These are phyloP conservation scores for Arctostaphylos glauca DNA, from an alignment of 148 eudicot genomes.

Conservation along the genomic window DNA sequence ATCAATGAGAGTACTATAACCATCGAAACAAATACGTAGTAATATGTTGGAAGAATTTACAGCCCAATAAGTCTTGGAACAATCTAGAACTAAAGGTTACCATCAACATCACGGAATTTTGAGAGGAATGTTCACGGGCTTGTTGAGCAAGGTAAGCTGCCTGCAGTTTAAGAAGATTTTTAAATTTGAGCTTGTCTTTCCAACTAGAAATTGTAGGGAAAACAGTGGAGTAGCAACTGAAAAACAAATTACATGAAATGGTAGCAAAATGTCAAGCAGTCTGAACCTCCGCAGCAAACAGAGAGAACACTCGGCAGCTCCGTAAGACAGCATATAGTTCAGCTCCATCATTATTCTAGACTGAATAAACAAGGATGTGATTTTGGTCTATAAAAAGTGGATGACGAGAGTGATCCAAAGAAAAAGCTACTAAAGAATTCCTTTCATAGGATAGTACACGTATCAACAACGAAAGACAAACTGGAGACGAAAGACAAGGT, in stretches of 20 bases:
- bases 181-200: constrained; percentile 3
- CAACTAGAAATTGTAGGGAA: background rate
- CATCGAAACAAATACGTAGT: background rate
- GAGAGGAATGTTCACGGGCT: constrained; percentile 22
- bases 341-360: constrained; percentile 75
- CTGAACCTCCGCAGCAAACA: constrained; percentile 55
- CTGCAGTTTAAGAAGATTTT: constrained; percentile 34
- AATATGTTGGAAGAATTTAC: constrained; percentile 3
- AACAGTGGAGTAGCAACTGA: constrained; percentile 8
- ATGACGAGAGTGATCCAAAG: background rate
- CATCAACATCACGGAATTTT: constrained; percentile 66
- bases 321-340: constrained; percentile 91
- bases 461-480: background rate
- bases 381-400: constrained; percentile 5
- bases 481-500: background rate
- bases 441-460: background rate
- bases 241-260: constrained; percentile 65
- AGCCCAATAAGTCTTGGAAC: background rate
- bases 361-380: constrained; percentile 35
- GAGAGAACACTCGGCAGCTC: constrained; percentile 82
- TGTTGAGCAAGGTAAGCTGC: constrained; percentile 69
- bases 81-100: constrained; percentile 34
- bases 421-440: constrained; percentile 9
- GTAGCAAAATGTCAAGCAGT: constrained; percentile 70
- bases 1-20: background rate